A percentile compares a stretch with the other conserved stretches of the same genome.
phyloP scores from a whole-genome alignment of 805 yeast genomes.

The Yamadazyma laniorum region DNA sequence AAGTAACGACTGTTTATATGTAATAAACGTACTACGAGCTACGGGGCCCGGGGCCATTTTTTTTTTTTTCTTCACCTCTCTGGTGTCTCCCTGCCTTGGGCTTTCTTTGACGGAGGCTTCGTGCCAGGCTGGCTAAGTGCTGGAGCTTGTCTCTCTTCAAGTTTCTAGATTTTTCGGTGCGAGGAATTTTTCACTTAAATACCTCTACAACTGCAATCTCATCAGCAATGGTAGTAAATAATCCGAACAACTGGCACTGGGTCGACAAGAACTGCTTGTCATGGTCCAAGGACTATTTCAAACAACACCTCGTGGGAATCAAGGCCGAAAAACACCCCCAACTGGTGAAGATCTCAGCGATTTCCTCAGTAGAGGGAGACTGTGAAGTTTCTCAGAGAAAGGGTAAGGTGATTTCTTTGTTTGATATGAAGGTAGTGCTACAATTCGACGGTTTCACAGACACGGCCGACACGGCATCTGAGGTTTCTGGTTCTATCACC shows the following conservation, averaged over 20 bases:
- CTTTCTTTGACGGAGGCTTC: too few relatives aligned
- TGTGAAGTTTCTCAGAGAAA: constrained; percentile 96
- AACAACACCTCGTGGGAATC: constrained; percentile 54
- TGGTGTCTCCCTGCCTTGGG: too few relatives aligned
- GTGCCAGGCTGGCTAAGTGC: too few relatives aligned
- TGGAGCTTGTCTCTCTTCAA: too few relatives aligned
- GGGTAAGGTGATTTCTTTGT: constrained; percentile 90
- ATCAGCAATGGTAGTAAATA: constrained; percentile 77
- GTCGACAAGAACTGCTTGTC: constrained; percentile 94
- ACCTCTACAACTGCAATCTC: too few relatives aligned
- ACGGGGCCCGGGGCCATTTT: too few relatives aligned
- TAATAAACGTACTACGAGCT: too few relatives aligned
- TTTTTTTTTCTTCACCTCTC: too few relatives aligned
- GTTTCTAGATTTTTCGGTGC: not conserved
- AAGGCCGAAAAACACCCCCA: constrained; percentile 32
- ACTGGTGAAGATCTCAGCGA: constrained; percentile 36
- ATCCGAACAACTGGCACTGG: constrained; percentile 99
- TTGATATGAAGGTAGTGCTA: constrained; percentile 71
- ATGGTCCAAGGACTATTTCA: constrained; percentile 83
- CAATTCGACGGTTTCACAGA: constrained; percentile 62
- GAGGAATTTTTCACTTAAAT: not conserved
- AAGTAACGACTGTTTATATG: constrained; percentile 1
- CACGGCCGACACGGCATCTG: constrained; percentile 25
- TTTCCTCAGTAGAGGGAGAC: constrained; percentile 82
- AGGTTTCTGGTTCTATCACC: constrained; percentile 67